A percentile compares a stretch with the other conserved stretches of the same genome.
Evolutionary conservation across 352 stramenopile species (phyloP).

Genomic region (Globisporangium polare): DNA sequence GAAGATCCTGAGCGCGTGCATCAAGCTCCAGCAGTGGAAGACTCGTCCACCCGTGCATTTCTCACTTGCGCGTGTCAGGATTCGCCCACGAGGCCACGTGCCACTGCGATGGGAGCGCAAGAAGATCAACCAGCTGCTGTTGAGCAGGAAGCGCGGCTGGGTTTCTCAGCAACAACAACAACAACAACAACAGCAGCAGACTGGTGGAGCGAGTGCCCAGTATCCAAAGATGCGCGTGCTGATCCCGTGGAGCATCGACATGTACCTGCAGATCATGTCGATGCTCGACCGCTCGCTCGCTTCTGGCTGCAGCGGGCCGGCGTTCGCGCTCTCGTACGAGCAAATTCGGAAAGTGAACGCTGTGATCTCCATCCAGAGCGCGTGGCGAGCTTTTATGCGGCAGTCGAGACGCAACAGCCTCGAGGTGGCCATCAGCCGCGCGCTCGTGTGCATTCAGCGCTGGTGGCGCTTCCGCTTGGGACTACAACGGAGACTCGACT

Average conservation of each 20-base stretch:
- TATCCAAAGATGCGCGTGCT: conserved; percentile 64
- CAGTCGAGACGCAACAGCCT: conserved; percentile 41
- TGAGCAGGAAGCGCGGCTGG: background rate
- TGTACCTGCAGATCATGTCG: conserved; percentile 64
- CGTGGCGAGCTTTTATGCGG: conserved; percentile 38
- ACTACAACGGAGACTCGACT: conserved; percentile 39
- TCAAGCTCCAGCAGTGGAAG: conserved; percentile 36
- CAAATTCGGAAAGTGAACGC: conserved; percentile 41
- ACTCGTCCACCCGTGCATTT: conserved; percentile 9
- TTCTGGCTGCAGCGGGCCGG: conserved; percentile 10
- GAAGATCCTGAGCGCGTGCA: conserved; percentile 49
- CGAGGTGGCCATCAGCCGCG: conserved; percentile 49
- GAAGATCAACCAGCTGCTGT: conserved; percentile 19
- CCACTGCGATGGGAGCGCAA: conserved; percentile 36
- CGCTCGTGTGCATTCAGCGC: conserved; percentile 56
- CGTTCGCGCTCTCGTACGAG: conserved; percentile 57
- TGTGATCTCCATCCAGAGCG: conserved; percentile 45
- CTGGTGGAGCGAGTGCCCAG: background rate
- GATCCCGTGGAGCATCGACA: conserved; percentile 73
- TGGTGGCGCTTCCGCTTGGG: conserved; percentile 64
- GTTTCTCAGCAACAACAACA: background rate
- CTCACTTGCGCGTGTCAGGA: conserved; percentile 27
- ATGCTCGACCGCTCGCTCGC: conserved; percentile 24
- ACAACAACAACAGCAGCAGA: background rate
- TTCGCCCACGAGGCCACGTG: conserved; percentile 46